phyloP scores from a whole-genome alignment of 768 basidiomycete species.

The Pholiota microspora region DNA sequence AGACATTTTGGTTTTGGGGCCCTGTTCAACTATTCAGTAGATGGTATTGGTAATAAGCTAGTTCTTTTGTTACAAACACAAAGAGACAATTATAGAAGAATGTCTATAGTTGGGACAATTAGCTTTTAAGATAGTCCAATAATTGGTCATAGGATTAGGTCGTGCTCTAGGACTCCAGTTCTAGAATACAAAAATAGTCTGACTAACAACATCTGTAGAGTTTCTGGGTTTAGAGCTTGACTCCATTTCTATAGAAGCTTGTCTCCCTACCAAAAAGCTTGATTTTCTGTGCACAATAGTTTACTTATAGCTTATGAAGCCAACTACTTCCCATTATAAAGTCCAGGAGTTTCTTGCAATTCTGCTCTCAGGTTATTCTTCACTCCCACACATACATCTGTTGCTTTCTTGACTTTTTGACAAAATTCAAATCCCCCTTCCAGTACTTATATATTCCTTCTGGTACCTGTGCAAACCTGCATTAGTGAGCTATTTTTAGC shows the following conservation, averaged over 20 bases:
- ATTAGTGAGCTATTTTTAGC: constrained; percentile 30
- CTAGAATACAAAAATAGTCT: constrained; percentile 22
- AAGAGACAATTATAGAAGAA: too few species aligned
- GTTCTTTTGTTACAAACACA: too few species aligned
- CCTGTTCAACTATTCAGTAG: too few species aligned
- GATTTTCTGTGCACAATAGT: constrained; percentile 21
- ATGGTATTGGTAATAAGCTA: too few species aligned
- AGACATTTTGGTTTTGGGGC: too few species aligned
- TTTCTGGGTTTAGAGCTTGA: constrained; percentile 28
- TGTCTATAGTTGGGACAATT: too few species aligned
- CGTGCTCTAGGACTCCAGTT: constrained; percentile 29
- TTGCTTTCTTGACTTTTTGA: constrained; percentile 26
- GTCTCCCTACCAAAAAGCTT: constrained; percentile 9
- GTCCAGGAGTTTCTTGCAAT: constrained; percentile 33
- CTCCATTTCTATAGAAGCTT: constrained; percentile 28
- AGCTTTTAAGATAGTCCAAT: constrained; percentile 23
- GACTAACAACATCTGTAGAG: constrained; percentile 20
- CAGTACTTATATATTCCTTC: constrained; percentile 22
- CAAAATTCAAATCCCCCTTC: constrained; percentile 22
- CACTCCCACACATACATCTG: constrained; percentile 25
- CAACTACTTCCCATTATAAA: constrained; percentile 10
- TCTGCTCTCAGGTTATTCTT: constrained; percentile 33
- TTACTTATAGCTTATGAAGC: constrained; percentile 13
- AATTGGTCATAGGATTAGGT: constrained; percentile 27
- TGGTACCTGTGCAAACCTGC: constrained; percentile 18